Evolutionary conservation across 352 stramenopile genomes (phyloP), one percentile per base, ranked within the genome.

Genomic region (Nothophytophthora sp.): DNA sequence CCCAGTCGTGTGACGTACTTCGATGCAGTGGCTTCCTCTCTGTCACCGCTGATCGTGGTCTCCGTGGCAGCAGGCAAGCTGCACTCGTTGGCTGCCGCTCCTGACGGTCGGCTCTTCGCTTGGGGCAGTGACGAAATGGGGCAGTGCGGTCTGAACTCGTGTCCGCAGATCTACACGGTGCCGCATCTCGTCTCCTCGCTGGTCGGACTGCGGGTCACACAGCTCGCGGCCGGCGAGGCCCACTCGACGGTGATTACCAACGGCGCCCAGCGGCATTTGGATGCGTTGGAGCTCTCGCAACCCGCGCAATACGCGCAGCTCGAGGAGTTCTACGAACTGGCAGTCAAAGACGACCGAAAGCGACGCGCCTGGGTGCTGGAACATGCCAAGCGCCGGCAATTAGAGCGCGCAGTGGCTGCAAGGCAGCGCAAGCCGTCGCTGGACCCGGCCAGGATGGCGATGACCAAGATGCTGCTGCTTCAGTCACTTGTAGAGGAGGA

Each of bases 51-150:
- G 29, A 32, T 59, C 15, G 60, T 92, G 5, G 67, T 65, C 5
- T 61, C 70, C 5, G 37, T 92, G 10, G 61, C 64, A 10, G 65
- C 74, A 0, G 81, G 81, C 6, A 83, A 76, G 20, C 41, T 68
- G 8, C 78, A 92, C 51, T 92, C 81, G 20, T 46, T 88, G 0
- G 71, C 49, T 10, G 65, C 59, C 15, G 60, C 67, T 9, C 59
- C 74, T 27, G 81, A 92, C 43, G 67, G 62, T 11, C 61, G 73
- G 7, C 44, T 90, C 4, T 89, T 88, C 41, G 73, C 81, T 0
- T 92, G 81, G 81, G 81, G 81, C 1, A 85, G 70, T 37, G 78
- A 88, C 38, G 81, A 90, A 51, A 72, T 90, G 24, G 76, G 81
- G 11, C 81, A 92, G 60, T 92, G 81, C 32, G 78, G 81, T 34